These are phyloP conservation scores for Fusarium sp. DNA, from an alignment of 2,329 filamentous ascomycete genomes.

Conservation along the genomic window DNA sequence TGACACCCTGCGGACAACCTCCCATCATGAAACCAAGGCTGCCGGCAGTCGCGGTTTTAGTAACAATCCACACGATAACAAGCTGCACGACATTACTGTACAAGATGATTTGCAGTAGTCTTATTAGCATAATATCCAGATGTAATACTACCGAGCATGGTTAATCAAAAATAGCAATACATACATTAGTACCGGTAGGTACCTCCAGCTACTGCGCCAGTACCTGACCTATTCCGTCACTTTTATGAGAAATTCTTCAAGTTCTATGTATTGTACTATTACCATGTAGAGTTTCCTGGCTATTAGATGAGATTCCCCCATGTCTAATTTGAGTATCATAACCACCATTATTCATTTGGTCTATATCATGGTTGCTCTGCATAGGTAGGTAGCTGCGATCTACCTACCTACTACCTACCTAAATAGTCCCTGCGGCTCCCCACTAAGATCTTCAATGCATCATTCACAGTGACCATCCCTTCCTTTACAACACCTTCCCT, in stretches of 20 bases:
- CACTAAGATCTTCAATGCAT: slow-evolving; percentile 28
- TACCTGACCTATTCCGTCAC: neutral
- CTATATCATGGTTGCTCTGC: slow-evolving; percentile 9
- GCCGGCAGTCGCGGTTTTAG: neutral
- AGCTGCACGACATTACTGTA: neutral
- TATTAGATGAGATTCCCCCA: neutral
- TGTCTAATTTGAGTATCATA: neutral
- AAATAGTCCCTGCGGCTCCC: slow-evolving; percentile 20
- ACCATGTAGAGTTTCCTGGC: neutral
- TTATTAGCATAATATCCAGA: neutral
- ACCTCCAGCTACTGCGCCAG: too few species aligned
- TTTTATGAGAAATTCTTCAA: neutral
- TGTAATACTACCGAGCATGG: neutral
- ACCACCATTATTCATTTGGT: neutral
- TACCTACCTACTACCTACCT: neutral
- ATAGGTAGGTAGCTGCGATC: neutral
- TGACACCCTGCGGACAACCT: neutral
- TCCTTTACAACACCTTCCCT: slow-evolving; percentile 22
- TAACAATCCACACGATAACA: neutral
- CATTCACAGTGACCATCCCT: slow-evolving; percentile 32
- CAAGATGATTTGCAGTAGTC: slow-evolving; percentile 4
- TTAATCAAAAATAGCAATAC: neutral
- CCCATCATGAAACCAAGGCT: slow-evolving; percentile 27
- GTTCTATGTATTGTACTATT: neutral
- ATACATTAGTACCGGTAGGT: neutral